Evolutionary conservation across 1,284 basidiomycete genomes (phyloP), one percentile per base, ranked within the genome.

Genomic region (Puccinia triticina): DNA sequence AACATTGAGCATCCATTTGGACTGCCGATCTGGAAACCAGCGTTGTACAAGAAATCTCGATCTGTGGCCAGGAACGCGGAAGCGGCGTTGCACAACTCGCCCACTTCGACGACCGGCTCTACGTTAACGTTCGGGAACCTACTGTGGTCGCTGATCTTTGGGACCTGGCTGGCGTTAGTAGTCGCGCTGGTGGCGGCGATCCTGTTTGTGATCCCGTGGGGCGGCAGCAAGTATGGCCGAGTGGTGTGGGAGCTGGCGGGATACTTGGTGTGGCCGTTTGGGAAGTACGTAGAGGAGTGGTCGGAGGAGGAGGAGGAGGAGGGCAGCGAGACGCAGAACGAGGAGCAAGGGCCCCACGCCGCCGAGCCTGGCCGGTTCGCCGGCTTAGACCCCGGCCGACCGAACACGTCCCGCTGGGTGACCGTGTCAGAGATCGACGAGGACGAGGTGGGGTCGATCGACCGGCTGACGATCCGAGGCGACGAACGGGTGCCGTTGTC

Each of bases 21-120:
- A 89, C 90, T 99, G 84, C 97, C 95, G 67, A 98, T 99, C 86
- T 99, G 97, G 97, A 99, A 99, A 88, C 97, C 97, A 18, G 97
- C 97, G 0, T 88, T 99, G 77, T 99, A 99, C 91, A 96, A 97
- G 88, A 99, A 99, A 88, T 94, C 93, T 40, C 92, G 97, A 71
- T 95, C 96, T 1, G 94, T 99, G 84, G 98, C 96, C 64, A 93
- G 96, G 81, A 92, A 95, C 87, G 97, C 97, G 59, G 97, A 99
- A 87, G 92, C 93, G 80, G 97, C 94, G 0, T 90, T 99, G 1
- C 97, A 99, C 87, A 91, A 93, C 23, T 90, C 93, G 57, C 97
- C 97, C 0, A 96, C 94, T 26, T 93, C 95, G 0, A 93, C 94
- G 83, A 94, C 93, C 1, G 94, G 96, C 85, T 91, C 94, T 29